Conservation (phyloP, 176 grass and related monocot genomes). For the Luzula sylvatica region DNA sequence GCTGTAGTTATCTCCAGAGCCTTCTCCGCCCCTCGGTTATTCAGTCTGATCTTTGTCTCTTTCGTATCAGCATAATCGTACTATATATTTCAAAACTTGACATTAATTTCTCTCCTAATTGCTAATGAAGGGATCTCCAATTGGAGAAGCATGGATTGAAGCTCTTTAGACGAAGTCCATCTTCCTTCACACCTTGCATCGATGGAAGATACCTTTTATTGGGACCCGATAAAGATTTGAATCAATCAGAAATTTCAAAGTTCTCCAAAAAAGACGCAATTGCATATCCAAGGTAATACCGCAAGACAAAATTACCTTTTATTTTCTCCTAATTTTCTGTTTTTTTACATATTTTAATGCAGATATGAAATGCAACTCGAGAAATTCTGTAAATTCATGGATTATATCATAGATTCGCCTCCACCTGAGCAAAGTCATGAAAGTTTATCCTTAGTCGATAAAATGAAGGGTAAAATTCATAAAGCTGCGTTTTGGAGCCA, state of each 20-base stretch:
- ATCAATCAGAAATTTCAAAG: slow-evolving; percentile 73
- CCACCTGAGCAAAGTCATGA: slow-evolving; percentile 56
- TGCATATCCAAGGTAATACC: slow-evolving; percentile 54
- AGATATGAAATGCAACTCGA: slow-evolving; percentile 81
- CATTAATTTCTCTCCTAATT: too few relatives aligned
- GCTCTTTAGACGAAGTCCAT: slow-evolving; percentile 66
- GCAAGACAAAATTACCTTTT: neutral
- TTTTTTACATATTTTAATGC: slow-evolving; percentile 17
- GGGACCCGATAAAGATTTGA: slow-evolving; percentile 60
- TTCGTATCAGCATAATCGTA: too few relatives aligned
- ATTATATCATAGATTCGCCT: slow-evolving; percentile 74
- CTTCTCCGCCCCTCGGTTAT: too few relatives aligned
- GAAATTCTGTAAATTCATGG: slow-evolving; percentile 85
- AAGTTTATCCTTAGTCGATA: slow-evolving; percentile 37
- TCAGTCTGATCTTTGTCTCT: too few relatives aligned
- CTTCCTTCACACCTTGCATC: slow-evolving; percentile 80
- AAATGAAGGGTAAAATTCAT: slow-evolving; percentile 68
- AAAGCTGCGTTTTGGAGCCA: slow-evolving; percentile 72
- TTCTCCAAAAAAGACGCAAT: slow-evolving; percentile 78
- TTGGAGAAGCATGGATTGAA: slow-evolving; percentile 82
- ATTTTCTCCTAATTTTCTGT: too few relatives aligned
- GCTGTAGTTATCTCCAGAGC: slow-evolving; percentile 53
- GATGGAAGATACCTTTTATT: slow-evolving; percentile 71
- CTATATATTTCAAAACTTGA: too few relatives aligned
- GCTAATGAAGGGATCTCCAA: slow-evolving; percentile 82